A percentile compares a stretch with the other conserved stretches of the same genome.
Conservation (phyloP, 2,329 filamentous ascomycete genomes). For the Phaeosphaeria sp. region DNA sequence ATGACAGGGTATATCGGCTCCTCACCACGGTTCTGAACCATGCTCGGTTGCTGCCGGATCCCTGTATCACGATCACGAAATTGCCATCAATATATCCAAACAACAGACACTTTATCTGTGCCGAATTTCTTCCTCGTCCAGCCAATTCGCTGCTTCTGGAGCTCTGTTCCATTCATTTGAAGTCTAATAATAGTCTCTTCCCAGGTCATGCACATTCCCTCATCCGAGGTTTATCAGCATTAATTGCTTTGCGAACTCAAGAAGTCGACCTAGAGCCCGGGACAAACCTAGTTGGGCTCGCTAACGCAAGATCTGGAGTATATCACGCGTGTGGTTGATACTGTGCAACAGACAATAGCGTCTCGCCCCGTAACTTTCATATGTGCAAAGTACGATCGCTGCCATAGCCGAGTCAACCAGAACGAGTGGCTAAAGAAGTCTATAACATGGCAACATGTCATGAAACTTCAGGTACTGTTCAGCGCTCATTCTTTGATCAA, state of each 20-base stretch:
- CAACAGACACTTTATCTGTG: slow-evolving; percentile 38
- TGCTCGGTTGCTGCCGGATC: slow-evolving; percentile 35
- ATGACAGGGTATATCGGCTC: slow-evolving; percentile 29
- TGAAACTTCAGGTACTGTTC: slow-evolving; percentile 7
- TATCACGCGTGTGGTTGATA: slow-evolving; percentile 26
- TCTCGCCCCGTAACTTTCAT: slow-evolving; percentile 42
- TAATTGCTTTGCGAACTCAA: slow-evolving; percentile 25
- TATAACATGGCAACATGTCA: slow-evolving; percentile 31
- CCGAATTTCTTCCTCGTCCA: slow-evolving; percentile 19
- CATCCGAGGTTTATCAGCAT: slow-evolving; percentile 23
- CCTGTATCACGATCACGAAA: slow-evolving; percentile 35
- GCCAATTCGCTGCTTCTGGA: slow-evolving; percentile 25
- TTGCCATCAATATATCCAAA: slow-evolving; percentile 43
- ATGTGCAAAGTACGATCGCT: slow-evolving; percentile 32
- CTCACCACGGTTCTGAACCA: slow-evolving; percentile 24
- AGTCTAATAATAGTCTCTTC: slow-evolving; percentile 24
- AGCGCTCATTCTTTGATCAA: slow-evolving; percentile 10
- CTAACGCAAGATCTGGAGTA: slow-evolving; percentile 24
- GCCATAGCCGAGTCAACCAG: slow-evolving; percentile 19
- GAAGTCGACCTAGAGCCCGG: slow-evolving; percentile 35
- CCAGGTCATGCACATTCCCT: slow-evolving; percentile 30
- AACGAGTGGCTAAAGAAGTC: slow-evolving; percentile 18
- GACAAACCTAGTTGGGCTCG: slow-evolving; percentile 21
- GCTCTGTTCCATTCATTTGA: slow-evolving; percentile 1
- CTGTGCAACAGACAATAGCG: slow-evolving; percentile 20